Base-by-base conservation (phyloP, 192 early-diverging fungal genomes). In the Cladochytrium replicatum region DNA sequence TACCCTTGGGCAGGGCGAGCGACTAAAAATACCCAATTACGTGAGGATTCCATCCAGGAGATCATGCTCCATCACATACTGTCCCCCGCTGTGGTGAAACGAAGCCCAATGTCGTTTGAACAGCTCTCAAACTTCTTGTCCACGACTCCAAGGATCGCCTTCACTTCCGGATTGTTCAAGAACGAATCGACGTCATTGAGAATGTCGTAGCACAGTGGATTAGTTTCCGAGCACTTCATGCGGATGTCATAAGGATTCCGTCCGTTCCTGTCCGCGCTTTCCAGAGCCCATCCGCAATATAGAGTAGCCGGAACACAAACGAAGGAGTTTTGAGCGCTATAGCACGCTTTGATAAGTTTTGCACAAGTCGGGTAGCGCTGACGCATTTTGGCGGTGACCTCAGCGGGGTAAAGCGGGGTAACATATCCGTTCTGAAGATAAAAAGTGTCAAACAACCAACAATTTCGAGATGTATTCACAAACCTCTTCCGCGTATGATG, bases 171-270 rank as follows among this genome's bases (percentile, higher is more conserved):
- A 37, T 37, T 13, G 34, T 13, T 13, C 13, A 17, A 13, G 13
- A 37, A 37, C 13, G 45, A 27, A 9, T 60, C 63, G 44, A 65
- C 55, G 54, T 65, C 63, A 19, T 37, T 48, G 6, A 63, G n/a
- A 40, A 65, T 65, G n/a, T 50, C 27, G 30, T 65, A 15, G 78
- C 92, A 98, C n/a, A 96, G 78, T 39, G 77, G 71, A 57, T 80
- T 83, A 49, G 62, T 70, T 29, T 73, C 68, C 48, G 86, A 82
- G 68, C 94, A 96, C 32, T 84, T 76, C 34, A 72, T 69, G 43
- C 95, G 83, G 27, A 98, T 82, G 66, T 98, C 95, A 69, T 98
- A 98, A 38, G 84, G 83, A 66, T 96, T 96, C 60, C n/a, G n/a
- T n/a, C n/a, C n/a, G n/a, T 11, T 15, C 19, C 17, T 9, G 15